Evolutionary conservation across 2,329 filamentous ascomycete genomes (phyloP), one percentile per base, ranked within the genome.

Genomic region (Aaosphaeria arxii): DNA sequence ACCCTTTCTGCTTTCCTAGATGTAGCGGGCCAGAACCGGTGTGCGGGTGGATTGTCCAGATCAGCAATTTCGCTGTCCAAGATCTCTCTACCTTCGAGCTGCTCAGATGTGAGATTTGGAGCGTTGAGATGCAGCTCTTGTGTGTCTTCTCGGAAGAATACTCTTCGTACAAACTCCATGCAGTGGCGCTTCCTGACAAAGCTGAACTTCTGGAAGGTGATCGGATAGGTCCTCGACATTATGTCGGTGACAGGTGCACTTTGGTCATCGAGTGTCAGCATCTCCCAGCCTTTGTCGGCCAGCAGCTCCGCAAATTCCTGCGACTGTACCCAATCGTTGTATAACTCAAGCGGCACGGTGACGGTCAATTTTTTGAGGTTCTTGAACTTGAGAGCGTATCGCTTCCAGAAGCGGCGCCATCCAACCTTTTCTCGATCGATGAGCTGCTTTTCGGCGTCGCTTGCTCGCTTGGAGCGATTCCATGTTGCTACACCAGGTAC

Each of bases 391-490:
- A 47, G 48, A 2, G 67, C 65, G 40, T 70, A 69, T 11, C 67
- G 61, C 7, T 55, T 54, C 67, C 67, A 70, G 54, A 69, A 70
- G 29, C 63, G 57, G 13, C 63, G 59, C 66, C 67, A 70, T 11
- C 66, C 67, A 29, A 54, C 56, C 55, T 58, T 63, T 45, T 70
- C 66, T 41, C 65, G 61, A 29, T 56, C 40, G 47, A 70, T 57
- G 39, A 69, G 57, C 17, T 50, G 44, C 31, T 51, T 55, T 45
- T 70, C 66, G 0, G 56, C 61, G 11, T 51, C 54, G 5, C 55
- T 59, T 4, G 58, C 52, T 5, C 56, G 52, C 28, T 60, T 64
- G 11, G 55, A 52, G 13, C 58, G 57, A 6, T 57, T 44, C 59
- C 57, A 66, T 46, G 63, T 58, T 6, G 55, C 53, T 1, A 68